Conservation (phyloP, 768 basidiomycete species). For the Tremella mesenterica region DNA sequence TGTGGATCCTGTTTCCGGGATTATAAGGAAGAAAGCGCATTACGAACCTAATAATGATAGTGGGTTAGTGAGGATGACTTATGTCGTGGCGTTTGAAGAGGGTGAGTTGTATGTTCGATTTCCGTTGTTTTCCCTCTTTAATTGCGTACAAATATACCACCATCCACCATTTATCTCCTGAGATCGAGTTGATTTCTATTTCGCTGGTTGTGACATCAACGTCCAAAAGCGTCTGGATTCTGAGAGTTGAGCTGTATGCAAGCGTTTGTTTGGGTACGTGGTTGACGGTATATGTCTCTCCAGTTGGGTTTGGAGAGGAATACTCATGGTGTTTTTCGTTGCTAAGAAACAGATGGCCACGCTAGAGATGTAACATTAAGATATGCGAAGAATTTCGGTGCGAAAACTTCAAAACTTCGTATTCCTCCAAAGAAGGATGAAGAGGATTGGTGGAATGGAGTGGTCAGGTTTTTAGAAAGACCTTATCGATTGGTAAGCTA, state of each 20-base stretch:
- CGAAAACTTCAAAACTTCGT: conserved; percentile 52
- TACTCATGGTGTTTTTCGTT: background rate
- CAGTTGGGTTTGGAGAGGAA: background rate
- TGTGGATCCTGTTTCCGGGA: conserved; percentile 74
- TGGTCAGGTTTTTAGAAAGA: conserved; percentile 57
- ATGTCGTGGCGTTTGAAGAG: conserved; percentile 89
- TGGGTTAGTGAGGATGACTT: conserved; percentile 74
- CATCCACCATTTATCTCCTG: too few relatives aligned
- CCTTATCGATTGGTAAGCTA: conserved; percentile 70
- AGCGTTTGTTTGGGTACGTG: too few relatives aligned
- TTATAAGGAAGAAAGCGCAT: conserved; percentile 68
- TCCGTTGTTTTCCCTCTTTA: background rate
- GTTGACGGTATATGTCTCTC: too few relatives aligned
- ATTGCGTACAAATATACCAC: too few relatives aligned
- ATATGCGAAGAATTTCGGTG: conserved; percentile 71
- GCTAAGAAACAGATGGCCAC: conserved; percentile 56
- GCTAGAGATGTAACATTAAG: conserved; percentile 84
- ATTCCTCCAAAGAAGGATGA: conserved; percentile 51
- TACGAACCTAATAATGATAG: conserved; percentile 62
- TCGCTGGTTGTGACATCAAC: too few relatives aligned
- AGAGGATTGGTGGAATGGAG: conserved; percentile 75
- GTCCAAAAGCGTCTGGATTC: too few relatives aligned
- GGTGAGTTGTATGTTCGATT: conserved; percentile 40
- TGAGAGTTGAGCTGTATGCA: too few relatives aligned
- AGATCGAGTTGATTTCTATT: too few relatives aligned